A percentile compares a stretch with the other conserved stretches of the same genome.
These are phyloP conservation scores for Phlebiopsis gigantea DNA, from an alignment of 768 basidiomycete genomes.

Conservation along the genomic window DNA sequence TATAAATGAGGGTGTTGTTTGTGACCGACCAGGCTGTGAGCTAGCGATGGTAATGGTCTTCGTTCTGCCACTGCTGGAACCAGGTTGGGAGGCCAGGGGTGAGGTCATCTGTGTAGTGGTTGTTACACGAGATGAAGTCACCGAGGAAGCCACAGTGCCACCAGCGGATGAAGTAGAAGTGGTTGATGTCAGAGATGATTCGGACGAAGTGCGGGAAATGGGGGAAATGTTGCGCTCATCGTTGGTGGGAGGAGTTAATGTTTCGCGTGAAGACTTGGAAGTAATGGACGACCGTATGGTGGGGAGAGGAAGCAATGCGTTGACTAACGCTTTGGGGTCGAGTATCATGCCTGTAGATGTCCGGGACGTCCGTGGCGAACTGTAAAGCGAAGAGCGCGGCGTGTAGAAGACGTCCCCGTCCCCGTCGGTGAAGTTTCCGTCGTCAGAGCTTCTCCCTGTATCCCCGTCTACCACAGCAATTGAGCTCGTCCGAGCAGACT, in stretches of 20 bases:
- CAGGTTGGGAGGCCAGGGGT: constrained; percentile 20
- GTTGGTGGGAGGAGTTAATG: constrained; percentile 24
- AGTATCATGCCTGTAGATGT: constrained; percentile 29
- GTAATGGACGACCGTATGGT: constrained; percentile 19
- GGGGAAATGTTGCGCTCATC: constrained; percentile 20
- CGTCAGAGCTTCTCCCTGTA: constrained; percentile 15
- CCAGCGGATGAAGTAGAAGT: constrained; percentile 16
- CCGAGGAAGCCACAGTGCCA: constrained; percentile 26
- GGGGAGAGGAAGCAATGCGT: constrained; percentile 21
- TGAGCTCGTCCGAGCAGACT: neutral
- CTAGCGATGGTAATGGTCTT: constrained; percentile 18
- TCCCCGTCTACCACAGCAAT: constrained; percentile 13
- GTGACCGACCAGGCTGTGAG: constrained; percentile 13
- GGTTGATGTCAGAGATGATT: constrained; percentile 32
- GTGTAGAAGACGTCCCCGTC: constrained; percentile 60
- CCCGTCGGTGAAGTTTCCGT: constrained; percentile 25
- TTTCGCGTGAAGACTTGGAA: constrained; percentile 5
- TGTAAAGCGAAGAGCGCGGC: constrained; percentile 33
- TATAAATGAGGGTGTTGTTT: constrained; percentile 11
- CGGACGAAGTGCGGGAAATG: constrained; percentile 31
- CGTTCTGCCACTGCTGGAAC: constrained; percentile 2
- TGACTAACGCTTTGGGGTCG: constrained; percentile 24
- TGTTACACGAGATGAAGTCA: constrained; percentile 35
- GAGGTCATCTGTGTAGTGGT: constrained; percentile 33
- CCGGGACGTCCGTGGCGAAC: constrained; percentile 48